A percentile compares a stretch with the other conserved stretches of the same genome.
These are phyloP conservation scores for Ceratobasidium sp. DNA, from an alignment of 1,284 basidiomycete genomes.

Conservation along the genomic window DNA sequence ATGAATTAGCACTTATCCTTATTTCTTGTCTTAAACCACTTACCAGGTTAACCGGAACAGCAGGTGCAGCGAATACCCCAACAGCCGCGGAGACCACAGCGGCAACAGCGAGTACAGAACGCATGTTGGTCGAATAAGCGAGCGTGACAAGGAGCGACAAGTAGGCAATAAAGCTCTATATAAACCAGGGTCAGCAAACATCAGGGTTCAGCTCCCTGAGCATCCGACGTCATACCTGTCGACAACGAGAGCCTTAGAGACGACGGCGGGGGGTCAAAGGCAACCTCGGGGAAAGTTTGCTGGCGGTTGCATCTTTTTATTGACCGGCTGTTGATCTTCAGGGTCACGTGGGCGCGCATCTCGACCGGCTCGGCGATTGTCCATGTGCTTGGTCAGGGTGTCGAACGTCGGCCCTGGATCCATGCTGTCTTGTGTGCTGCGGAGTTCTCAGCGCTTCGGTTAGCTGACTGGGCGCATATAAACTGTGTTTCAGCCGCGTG, in stretches of 20 bases:
- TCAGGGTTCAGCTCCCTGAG: background rate
- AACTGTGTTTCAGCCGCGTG: too few relatives aligned
- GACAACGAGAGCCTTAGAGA: background rate
- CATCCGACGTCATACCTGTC: slow-evolving; percentile 1
- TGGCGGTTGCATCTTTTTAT: background rate
- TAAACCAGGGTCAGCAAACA: slow-evolving; percentile 18
- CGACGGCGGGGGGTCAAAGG: background rate
- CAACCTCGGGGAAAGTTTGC: slow-evolving; percentile 6
- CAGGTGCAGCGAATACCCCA: slow-evolving; percentile 19
- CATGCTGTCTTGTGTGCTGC: background rate
- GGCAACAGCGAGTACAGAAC: slow-evolving; percentile 12
- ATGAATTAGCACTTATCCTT: background rate
- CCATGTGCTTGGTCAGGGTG: slow-evolving; percentile 6
- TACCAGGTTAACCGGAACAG: slow-evolving; percentile 29
- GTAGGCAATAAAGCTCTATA: background rate
- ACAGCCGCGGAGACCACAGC: background rate
- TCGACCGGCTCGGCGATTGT: background rate
- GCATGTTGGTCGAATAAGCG: background rate
- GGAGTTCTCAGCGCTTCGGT: slow-evolving; percentile 10
- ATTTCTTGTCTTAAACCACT: background rate
- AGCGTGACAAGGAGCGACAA: background rate
- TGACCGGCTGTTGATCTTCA: background rate
- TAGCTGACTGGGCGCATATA: background rate
- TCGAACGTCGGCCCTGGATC: background rate
- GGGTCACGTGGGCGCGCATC: slow-evolving; percentile 10